A percentile compares a stretch with the other conserved stretches of the same genome.
Conservation (phyloP, 495 filamentous ascomycete genomes). For the Aspergillus affinis region DNA sequence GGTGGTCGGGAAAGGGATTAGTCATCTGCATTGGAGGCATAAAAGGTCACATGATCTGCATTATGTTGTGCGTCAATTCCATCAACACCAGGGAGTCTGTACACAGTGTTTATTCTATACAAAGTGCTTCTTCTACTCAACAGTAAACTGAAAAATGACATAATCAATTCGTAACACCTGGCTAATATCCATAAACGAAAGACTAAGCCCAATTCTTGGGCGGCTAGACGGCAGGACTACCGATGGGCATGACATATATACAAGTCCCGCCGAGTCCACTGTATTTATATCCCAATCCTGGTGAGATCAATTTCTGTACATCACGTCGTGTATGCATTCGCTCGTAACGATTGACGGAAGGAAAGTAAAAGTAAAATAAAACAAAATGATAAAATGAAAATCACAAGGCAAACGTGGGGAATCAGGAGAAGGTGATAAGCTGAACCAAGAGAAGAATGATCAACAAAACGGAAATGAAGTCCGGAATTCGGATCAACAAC, state of each 20-base stretch:
- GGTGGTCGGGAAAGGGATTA: background rate
- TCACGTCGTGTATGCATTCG: conserved; percentile 3
- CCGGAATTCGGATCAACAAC: conserved; percentile 15
- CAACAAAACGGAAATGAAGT: background rate
- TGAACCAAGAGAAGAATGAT: conserved; percentile 1
- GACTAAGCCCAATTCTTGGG: too few species aligned
- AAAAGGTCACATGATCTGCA: background rate
- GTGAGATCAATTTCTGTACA: background rate
- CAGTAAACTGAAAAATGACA: too few species aligned
- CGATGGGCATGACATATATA: background rate
- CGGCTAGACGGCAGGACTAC: background rate
- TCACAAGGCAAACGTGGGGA: background rate
- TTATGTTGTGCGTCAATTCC: too few species aligned
- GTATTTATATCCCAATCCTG: background rate
- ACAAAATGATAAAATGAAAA: conserved; percentile 1
- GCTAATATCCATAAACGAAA: too few species aligned
- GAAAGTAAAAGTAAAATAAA: conserved; percentile 1
- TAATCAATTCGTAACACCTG: too few species aligned
- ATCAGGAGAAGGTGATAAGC: background rate
- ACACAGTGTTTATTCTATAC: too few species aligned
- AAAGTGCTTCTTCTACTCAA: too few species aligned
- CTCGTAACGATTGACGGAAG: background rate
- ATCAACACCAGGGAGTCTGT: too few species aligned
- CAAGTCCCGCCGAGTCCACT: background rate
- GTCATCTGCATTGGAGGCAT: background rate